Percentiles rank a stretch among this genome's conserved stretches.
phyloP scores from a whole-genome alignment of 495 filamentous ascomycete genomes.

The Penicillium crystallinum region DNA sequence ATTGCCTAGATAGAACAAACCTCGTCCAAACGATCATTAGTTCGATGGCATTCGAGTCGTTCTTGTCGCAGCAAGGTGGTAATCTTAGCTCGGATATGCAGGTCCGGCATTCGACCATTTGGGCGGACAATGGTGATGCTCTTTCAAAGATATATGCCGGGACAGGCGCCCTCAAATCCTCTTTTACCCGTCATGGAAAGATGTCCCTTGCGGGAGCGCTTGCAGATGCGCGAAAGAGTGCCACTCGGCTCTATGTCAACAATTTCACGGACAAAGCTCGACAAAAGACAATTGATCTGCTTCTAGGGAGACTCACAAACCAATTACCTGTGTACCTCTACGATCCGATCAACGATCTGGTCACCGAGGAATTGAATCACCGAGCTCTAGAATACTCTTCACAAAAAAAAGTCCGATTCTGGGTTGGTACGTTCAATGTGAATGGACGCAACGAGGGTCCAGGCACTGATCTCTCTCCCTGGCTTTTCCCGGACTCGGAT shows the following conservation, averaged over 20 bases:
- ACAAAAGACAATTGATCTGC: conserved; percentile 89
- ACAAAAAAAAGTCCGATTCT: conserved; percentile 53
- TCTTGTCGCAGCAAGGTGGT: conserved; percentile 64
- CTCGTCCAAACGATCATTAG: conserved; percentile 93
- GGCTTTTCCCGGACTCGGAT: conserved; percentile 65
- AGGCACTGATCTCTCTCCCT: conserved; percentile 72
- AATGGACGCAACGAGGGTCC: conserved; percentile 78
- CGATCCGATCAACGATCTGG: conserved; percentile 90
- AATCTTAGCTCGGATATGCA: conserved; percentile 72
- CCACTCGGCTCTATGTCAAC: conserved; percentile 89
- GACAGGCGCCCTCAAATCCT: conserved; percentile 90
- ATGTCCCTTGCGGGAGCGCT: conserved; percentile 94
- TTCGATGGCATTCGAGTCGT: conserved; percentile 80
- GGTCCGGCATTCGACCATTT: conserved; percentile 82
- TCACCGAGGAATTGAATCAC: conserved; percentile 68
- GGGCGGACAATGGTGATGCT: conserved; percentile 98
- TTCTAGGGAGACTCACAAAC: conserved; percentile 77
- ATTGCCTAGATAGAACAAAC: conserved; percentile 95
- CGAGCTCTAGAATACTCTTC: conserved; percentile 50
- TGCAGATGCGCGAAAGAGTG: conserved; percentile 90
- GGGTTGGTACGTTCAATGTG: conserved; percentile 89
- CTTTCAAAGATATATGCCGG: conserved; percentile 95
- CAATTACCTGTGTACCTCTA: conserved; percentile 80
- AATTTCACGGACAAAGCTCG: conserved; percentile 92
- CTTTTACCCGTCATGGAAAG: conserved; percentile 92